Evolutionary conservation across 2,329 filamentous ascomycete species (phyloP), one percentile per base, ranked within the genome.

Genomic region (Botryotinia narcissicola): DNA sequence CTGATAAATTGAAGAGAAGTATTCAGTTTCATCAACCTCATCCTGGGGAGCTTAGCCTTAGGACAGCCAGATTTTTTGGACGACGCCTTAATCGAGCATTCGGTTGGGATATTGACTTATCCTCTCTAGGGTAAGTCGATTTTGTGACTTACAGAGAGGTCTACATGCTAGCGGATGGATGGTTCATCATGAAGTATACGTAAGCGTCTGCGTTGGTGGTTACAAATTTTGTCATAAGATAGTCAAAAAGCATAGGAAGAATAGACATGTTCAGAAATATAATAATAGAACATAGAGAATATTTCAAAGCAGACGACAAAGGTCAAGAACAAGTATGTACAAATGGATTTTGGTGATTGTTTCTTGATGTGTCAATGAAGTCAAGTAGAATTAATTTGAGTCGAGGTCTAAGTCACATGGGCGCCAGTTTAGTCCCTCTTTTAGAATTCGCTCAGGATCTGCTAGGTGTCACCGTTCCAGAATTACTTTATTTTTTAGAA

Each of bases 1-100:
- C 18, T 20, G 22, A 32, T 9, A 48, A 51, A n/a, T 1, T 51
- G 63, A 37, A 51, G 29, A 66, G 63, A 32, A 51, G 63, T 10
- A 66, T 66, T 22, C 44, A 66, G 35, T 67, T 67, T 14, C 63
- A 67, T 29, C 63, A 67, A 37, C 63, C 63, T 10, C 63, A 66
- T 18, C 63, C 63, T n/a, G 44, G 63, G 22, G 51, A 66, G 42
- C 12, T 66, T 4, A 46, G 44, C 37, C 44, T 66, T 6, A 22
- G 20, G 44, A 66, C 22, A 1, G 44, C 63, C 12, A 51, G 63
- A 35, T 66, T n/a, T 35, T 25, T 66, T 16, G 63, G 63, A 22
- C 22, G 63, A 22, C 44, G 44, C 5, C 63, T 66, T 29, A n/a
- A 35, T 37, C 32, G 63, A 37, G 63, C 44, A 18, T 66, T 66